Base-by-base conservation (phyloP, 2,329 filamentous ascomycete species). In the Monilinia vaccinii-corymbosi region DNA sequence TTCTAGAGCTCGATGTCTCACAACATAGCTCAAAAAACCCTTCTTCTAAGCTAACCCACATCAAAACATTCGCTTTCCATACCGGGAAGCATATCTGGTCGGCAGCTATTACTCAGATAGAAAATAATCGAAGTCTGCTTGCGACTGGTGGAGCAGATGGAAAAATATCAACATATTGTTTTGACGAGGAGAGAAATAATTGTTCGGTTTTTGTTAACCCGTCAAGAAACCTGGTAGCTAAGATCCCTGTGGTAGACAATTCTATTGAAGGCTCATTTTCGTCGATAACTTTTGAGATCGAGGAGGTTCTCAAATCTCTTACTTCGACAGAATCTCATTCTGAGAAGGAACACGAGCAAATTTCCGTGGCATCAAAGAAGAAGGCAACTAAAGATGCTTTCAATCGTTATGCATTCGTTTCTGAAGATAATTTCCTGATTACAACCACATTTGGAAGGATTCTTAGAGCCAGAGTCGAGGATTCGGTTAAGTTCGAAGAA, bases 31-130 rank as follows among this genome's bases (percentile, higher is more conserved):
- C 36, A 18, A 45, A 48, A 32, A 18, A n/a, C n/a, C n/a, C 47
- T 56, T 34, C 28, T 16, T 18, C 60, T 0, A 73, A 65, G 7
- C 71, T 91, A 47, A 72, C 73, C 14, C 80, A 88, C 55, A 70
- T 78, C 2, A 76, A 78, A 2, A 83, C 80, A 9, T 81, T 83
- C 53, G 78, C 81, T 3, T 81, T 84, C 62, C 92, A 97, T 70
- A 79, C 78, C 38, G 94, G 94, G 8, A 99, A 97, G 73, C 91
- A 97, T 70, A 85, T 97, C 8, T 97, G 93, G 92, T 86, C 91
- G 0, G 79, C 85, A 42, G 83, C 82, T 14, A 72, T 91, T 23
- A 44, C 49, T 25, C 18, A 44, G 9, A 21, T 13, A 2, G 50
- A 49, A 38, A 18, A 36, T 36, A 18, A 10, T 4, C 38, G 11